These are phyloP conservation scores for Ganoderma lingzhi DNA, from an alignment of 1,284 basidiomycete genomes.

Conservation along the genomic window DNA sequence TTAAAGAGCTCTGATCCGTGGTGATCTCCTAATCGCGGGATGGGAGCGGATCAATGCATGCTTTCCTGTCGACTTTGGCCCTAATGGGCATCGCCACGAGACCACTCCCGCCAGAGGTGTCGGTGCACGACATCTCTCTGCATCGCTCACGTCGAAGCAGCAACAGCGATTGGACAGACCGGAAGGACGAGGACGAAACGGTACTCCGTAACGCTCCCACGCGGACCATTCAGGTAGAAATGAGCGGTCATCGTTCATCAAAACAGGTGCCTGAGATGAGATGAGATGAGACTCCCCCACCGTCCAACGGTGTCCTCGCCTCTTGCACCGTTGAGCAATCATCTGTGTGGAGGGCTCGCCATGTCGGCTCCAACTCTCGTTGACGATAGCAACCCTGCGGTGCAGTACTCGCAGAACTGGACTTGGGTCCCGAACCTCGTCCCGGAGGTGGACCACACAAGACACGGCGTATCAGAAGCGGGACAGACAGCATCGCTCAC, in stretches of 20 bases:
- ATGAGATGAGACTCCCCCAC: neutral
- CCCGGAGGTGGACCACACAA: slow-evolving; percentile 26
- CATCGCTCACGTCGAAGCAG: neutral
- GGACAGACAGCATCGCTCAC: slow-evolving; percentile 15
- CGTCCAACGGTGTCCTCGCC: too few relatives aligned
- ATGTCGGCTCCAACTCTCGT: slow-evolving; percentile 15
- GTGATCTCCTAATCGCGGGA: neutral
- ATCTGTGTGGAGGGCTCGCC: neutral
- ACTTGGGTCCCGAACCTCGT: slow-evolving; percentile 24
- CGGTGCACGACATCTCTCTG: neutral
- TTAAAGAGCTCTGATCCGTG: neutral
- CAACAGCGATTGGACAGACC: neutral
- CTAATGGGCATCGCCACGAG: neutral
- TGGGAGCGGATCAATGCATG: neutral
- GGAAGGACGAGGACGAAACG: neutral
- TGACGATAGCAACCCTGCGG: slow-evolving; percentile 24
- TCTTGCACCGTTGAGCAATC: neutral
- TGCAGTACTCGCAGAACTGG: slow-evolving; percentile 29
- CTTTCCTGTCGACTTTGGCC: neutral
- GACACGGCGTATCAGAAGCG: slow-evolving; percentile 20
- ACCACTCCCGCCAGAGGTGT: neutral
- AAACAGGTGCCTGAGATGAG: neutral
- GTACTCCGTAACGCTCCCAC: neutral
- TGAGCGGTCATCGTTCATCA: neutral
- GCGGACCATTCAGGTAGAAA: neutral